These are phyloP conservation scores for Fomitopsis palustris DNA, from an alignment of 1,284 basidiomycete species.

Conservation along the genomic window DNA sequence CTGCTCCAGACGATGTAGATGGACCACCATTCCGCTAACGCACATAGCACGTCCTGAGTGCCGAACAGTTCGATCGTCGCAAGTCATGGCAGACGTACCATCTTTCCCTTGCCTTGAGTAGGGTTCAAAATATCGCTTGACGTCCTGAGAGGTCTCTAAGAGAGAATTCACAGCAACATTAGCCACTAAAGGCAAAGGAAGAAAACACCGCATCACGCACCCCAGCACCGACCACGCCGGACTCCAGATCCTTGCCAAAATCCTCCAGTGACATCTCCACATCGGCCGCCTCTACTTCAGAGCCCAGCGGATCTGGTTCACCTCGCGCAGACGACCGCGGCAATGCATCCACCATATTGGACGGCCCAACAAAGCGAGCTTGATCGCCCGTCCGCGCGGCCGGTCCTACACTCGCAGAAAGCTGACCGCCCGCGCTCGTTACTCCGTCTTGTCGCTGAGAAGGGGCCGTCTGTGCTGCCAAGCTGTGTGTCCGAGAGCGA, in stretches of 20 bases:
- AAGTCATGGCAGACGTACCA: too few species aligned
- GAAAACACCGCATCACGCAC: not conserved
- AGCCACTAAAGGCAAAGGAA: not conserved
- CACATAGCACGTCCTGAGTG: too few species aligned
- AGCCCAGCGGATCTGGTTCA: not conserved
- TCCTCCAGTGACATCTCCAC: not conserved
- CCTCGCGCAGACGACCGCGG: slow-evolving; percentile 6
- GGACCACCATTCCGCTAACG: too few species aligned
- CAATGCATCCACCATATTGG: not conserved
- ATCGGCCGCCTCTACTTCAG: not conserved
- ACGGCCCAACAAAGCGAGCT: not conserved
- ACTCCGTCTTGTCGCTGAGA: not conserved
- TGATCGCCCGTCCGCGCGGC: not conserved
- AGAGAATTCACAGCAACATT: not conserved
- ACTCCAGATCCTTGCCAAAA: not conserved
- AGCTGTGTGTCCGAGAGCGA: not conserved
- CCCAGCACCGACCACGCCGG: not conserved
- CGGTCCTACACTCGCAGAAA: too few species aligned
- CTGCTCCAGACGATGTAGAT: too few species aligned
- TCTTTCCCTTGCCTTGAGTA: too few species aligned
- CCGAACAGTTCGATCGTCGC: too few species aligned
- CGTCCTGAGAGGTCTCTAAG: too few species aligned
- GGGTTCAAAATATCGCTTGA: too few species aligned
- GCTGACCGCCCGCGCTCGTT: too few species aligned
- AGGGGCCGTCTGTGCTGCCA: not conserved